Base-by-base conservation (phyloP, 2,329 filamentous ascomycete species). In the Metarhizium brunneum region DNA sequence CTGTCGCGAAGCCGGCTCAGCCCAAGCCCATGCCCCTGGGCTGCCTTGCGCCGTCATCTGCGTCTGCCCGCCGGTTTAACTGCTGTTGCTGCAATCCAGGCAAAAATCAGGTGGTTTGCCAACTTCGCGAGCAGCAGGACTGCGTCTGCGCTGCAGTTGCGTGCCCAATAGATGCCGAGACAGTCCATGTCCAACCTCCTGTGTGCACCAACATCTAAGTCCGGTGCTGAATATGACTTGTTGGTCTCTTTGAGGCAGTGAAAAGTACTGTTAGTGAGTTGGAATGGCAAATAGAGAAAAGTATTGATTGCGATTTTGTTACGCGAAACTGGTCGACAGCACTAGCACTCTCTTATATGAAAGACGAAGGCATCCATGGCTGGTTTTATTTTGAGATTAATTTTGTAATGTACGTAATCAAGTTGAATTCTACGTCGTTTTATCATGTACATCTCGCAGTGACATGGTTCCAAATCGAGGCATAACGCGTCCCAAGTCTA, bases 51-150 rank as follows among this genome's bases (percentile, higher is more conserved):
- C 25, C 45, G 45, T 18, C 45, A 30, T 16, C 45, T 30, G n/a
- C 10, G 11, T 6, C 45, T 16, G 45, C 10, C 25, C 20, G 20
- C 13, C 45, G 14, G 7, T 14, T 48, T 6, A 11, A 29, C 4
- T 65, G 63, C 55, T 65, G 63, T 52, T 65, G 62, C 56, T 65
- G 64, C 51, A 55, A 63, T 50, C 7, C 55, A 7, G 53, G 50
- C 6, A 56, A 57, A 16, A 47, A 54, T 8, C 53, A 61, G 29
- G 58, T 64, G 20, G 56, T 65, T 10, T 65, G 63, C 43, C 47
- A 58, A 20, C 45, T 50, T 49, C 54, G 32, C 38, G 56, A 40
- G 18, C 55, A 60, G 18, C 55, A 61, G 36, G 54, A 57, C 8
- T 66, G 64, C 47, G 49, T 62, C 11, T 65, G 62, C 50, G 54